Conservation (phyloP, 495 filamentous ascomycete species). For the Hyaloscypha bicolor region DNA sequence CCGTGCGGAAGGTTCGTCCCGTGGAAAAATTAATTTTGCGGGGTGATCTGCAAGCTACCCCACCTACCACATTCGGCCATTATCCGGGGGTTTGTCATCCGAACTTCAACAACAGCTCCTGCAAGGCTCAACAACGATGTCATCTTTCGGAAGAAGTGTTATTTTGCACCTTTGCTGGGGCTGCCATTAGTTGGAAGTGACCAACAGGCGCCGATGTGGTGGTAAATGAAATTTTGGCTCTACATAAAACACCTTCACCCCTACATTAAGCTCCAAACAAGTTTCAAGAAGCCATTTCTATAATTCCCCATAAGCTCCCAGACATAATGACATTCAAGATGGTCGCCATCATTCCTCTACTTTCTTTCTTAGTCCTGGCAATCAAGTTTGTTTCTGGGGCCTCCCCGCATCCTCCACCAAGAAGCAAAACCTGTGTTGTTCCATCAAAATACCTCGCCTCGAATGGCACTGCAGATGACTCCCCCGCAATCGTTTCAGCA, state of each 20-base stretch:
- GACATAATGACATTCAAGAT: neutral
- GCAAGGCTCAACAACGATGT: neutral
- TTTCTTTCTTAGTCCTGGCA: neutral
- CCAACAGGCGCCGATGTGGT: neutral
- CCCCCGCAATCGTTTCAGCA: slow-evolving; percentile 35
- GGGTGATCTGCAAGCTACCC: neutral
- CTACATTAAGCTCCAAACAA: neutral
- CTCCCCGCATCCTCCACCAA: neutral
- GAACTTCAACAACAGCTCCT: neutral
- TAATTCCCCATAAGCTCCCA: neutral
- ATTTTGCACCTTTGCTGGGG: neutral
- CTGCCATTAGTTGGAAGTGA: neutral
- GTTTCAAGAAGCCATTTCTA: neutral
- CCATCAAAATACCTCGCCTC: slow-evolving; percentile 3
- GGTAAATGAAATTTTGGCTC: neutral
- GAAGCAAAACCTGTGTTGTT: neutral
- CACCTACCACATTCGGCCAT: neutral
- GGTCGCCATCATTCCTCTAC: neutral
- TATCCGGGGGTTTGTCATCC: neutral
- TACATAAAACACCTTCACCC: neutral
- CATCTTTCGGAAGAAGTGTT: neutral
- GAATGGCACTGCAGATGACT: slow-evolving; percentile 35
- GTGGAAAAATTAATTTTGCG: neutral
- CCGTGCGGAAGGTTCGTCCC: neutral
- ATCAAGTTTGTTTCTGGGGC: neutral